Percentiles rank a stretch among this genome's conserved stretches.
phyloP scores from a whole-genome alignment of 768 basidiomycete species.

The Agaricus blazei region DNA sequence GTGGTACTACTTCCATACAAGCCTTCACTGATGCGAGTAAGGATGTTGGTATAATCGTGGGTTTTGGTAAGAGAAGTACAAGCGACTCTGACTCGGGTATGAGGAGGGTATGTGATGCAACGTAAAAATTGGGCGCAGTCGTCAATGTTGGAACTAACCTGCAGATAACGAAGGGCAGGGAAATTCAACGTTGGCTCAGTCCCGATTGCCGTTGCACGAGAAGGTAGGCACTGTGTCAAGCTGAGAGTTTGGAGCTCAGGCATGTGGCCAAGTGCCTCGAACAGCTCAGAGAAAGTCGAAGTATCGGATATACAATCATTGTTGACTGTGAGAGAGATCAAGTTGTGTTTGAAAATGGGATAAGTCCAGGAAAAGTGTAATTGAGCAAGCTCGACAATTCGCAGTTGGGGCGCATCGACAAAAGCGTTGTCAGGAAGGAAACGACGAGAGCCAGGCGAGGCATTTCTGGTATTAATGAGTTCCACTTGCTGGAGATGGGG shows the following conservation, averaged over 20 bases:
- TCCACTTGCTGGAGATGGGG: slow-evolving; percentile 1
- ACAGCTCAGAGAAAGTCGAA: neutral
- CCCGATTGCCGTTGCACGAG: neutral
- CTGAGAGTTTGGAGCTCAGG: slow-evolving; percentile 1
- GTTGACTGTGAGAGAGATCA: slow-evolving; percentile 1
- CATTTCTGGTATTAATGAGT: neutral
- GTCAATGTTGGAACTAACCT: neutral
- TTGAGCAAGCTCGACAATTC: neutral
- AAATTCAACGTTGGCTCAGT: neutral
- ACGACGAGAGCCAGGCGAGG: neutral
- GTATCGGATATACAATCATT: neutral
- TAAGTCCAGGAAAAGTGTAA: slow-evolving; percentile 4
- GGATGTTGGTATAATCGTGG: neutral
- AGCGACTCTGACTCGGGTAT: neutral
- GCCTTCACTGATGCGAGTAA: neutral
- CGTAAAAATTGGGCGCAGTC: slow-evolving; percentile 1
- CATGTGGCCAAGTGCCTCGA: slow-evolving; percentile 2
- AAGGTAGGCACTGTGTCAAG: neutral
- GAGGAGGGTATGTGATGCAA: neutral
- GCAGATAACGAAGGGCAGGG: neutral
- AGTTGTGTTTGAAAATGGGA: slow-evolving; percentile 5
- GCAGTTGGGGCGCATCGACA: neutral
- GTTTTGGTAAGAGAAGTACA: neutral
- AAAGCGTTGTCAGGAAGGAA: slow-evolving; percentile 2
- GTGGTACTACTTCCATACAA: neutral